Conservation (phyloP, 2,329 filamentous ascomycete species). For the Torrubiella hemipterigena region DNA sequence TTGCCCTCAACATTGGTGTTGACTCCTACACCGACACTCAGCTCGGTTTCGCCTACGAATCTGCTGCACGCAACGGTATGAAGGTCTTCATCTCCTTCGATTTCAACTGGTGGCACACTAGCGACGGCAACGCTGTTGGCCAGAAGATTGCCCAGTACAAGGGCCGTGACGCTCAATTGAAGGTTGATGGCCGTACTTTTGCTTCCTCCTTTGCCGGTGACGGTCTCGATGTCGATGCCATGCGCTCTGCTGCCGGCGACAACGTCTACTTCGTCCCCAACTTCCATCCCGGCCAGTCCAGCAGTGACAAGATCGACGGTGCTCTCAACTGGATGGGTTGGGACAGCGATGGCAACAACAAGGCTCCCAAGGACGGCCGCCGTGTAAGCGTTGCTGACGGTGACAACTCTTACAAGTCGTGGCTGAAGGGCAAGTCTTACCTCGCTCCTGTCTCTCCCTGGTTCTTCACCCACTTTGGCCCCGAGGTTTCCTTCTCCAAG, state of each 20-base stretch:
- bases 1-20: slow-evolving; percentile 36
- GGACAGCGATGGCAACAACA: slow-evolving; percentile 32
- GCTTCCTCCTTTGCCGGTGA: slow-evolving; percentile 41
- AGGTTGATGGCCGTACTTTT: slow-evolving; percentile 34
- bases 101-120: slow-evolving; percentile 33
- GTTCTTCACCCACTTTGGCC: slow-evolving; percentile 39
- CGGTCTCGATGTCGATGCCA: slow-evolving; percentile 27
- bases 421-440: slow-evolving; percentile 30
- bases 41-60: slow-evolving; percentile 28
- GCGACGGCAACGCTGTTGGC: slow-evolving; percentile 26
- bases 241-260: slow-evolving; percentile 27
- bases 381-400: slow-evolving; percentile 27
- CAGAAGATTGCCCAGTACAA: slow-evolving; percentile 33
- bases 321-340: slow-evolving; percentile 35
- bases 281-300: slow-evolving; percentile 27
- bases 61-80: slow-evolving; percentile 27
- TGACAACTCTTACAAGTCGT: slow-evolving; percentile 19
- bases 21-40: slow-evolving; percentile 23
- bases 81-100: slow-evolving; percentile 44
- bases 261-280: slow-evolving; percentile 37
- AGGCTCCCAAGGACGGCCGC: slow-evolving; percentile 28
- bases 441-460: slow-evolving; percentile 28
- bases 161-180: slow-evolving; percentile 30
- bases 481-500: slow-evolving; percentile 32
- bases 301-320: slow-evolving; percentile 27